Percentiles rank a stretch among this genome's conserved stretches.
Conservation (phyloP, 495 filamentous ascomycete genomes). For the Poronia punctata region DNA sequence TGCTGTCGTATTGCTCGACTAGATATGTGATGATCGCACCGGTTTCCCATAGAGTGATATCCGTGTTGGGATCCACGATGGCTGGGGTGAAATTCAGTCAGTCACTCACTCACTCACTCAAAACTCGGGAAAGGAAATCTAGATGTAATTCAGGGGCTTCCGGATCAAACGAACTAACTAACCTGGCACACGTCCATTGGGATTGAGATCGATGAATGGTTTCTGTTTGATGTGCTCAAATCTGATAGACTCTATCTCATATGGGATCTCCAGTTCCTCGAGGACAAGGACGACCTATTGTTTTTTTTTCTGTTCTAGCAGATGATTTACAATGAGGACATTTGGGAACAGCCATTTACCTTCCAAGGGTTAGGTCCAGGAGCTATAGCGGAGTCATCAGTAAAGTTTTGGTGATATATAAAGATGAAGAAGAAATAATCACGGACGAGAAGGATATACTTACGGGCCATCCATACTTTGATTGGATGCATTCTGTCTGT, state of each 20-base stretch:
- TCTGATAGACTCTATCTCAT: neutral
- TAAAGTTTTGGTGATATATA: no score
- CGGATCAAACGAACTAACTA: no score
- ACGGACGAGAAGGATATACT: no score
- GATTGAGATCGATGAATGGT: slow-evolving; percentile 1
- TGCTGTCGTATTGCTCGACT: slow-evolving; percentile 53
- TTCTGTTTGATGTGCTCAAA: neutral
- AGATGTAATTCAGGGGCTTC: no score
- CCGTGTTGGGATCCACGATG: slow-evolving; percentile 57
- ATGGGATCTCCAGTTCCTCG: slow-evolving; percentile 1
- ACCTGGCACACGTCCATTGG: neutral
- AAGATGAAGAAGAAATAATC: no score
- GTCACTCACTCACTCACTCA: neutral
- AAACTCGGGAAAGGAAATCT: no score
- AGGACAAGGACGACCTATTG: neutral
- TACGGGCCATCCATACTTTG: no score
- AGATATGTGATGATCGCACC: slow-evolving; percentile 59
- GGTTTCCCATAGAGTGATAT: slow-evolving; percentile 53
- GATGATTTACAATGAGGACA: neutral
- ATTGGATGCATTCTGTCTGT: no score
- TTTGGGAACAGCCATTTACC: neutral
- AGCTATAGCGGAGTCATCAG: no score
- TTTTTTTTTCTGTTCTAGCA: no score
- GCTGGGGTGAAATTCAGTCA: neutral
- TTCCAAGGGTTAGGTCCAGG: slow-evolving; percentile 5